Conservation (phyloP, 106 monocot species). For the Phalaenopsis aphrodite region DNA sequence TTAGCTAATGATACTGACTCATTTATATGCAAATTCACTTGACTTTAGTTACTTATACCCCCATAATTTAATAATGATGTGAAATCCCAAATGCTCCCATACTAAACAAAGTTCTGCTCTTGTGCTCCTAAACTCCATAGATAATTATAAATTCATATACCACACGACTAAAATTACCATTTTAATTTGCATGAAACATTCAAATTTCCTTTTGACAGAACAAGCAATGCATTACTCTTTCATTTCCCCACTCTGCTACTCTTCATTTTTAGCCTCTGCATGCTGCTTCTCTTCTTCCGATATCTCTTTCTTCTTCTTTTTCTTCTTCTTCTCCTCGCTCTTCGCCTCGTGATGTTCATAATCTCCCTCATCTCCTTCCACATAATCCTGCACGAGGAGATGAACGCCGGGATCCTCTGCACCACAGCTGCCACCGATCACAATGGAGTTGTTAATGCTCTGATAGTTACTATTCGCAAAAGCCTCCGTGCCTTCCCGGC, state of each 20-base stretch:
- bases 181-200: background rate
- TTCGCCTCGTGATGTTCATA: background rate
- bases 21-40: too few species aligned
- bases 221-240: background rate
- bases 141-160: too few species aligned
- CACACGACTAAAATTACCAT: too few species aligned
- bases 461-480: conserved; percentile 57
- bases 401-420: conserved; percentile 54
- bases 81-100: too few species aligned
- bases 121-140: too few species aligned
- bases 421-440: conserved; percentile 31
- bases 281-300: background rate
- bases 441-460: conserved; percentile 49
- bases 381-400: conserved; percentile 16
- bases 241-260: background rate
- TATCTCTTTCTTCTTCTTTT: conserved; percentile 15
- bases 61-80: too few species aligned
- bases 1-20: too few species aligned
- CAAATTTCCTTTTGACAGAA: background rate
- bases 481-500: conserved; percentile 17
- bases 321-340: conserved; percentile 11
- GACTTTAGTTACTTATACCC: too few species aligned
- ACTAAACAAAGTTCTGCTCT: too few species aligned
- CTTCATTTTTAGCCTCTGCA: background rate
- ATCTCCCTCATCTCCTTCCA: conserved; percentile 9